Conservation (phyloP, 2,329 filamentous ascomycete species). For the Proliferodiscus dingleyae region DNA sequence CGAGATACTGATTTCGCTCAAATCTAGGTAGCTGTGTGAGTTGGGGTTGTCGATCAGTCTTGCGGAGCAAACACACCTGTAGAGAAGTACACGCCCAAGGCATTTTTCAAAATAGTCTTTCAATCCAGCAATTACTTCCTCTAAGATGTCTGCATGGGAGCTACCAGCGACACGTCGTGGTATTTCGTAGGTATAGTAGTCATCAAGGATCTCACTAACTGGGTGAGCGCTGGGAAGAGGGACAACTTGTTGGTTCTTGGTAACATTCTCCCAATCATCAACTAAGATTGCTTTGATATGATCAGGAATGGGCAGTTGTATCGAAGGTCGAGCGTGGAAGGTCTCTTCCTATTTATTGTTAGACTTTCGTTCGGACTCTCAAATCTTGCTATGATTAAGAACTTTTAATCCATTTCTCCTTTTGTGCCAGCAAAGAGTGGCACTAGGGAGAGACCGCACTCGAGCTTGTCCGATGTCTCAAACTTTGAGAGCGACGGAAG, state of each 20-base stretch:
- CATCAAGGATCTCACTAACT: conserved; percentile 71
- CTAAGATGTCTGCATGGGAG: conserved; percentile 76
- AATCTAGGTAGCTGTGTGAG: conserved; percentile 51
- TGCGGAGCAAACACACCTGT: conserved; percentile 45
- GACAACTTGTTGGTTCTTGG: conserved; percentile 88
- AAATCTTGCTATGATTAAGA: not conserved
- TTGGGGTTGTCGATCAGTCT: conserved; percentile 24
- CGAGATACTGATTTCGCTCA: conserved; percentile 82
- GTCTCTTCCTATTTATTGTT: conserved; percentile 67
- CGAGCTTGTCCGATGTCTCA: not conserved
- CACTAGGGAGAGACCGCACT: not conserved
- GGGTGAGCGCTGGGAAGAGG: conserved; percentile 73
- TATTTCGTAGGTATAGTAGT: conserved; percentile 70
- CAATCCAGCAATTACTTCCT: conserved; percentile 81
- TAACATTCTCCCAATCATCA: conserved; percentile 98
- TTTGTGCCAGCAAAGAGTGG: not conserved
- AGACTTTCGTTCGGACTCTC: conserved; percentile 1
- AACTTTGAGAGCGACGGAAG: no score
- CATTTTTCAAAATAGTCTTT: conserved; percentile 93
- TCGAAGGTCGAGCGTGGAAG: conserved; percentile 77
- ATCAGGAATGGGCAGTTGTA: conserved; percentile 83
- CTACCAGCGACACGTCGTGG: conserved; percentile 60
- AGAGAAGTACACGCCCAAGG: conserved; percentile 82
- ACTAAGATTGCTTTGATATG: conserved; percentile 87
- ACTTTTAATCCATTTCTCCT: not conserved